Conservation (phyloP, 257 asterid genomes). For the Cynanchum wilfordii region DNA sequence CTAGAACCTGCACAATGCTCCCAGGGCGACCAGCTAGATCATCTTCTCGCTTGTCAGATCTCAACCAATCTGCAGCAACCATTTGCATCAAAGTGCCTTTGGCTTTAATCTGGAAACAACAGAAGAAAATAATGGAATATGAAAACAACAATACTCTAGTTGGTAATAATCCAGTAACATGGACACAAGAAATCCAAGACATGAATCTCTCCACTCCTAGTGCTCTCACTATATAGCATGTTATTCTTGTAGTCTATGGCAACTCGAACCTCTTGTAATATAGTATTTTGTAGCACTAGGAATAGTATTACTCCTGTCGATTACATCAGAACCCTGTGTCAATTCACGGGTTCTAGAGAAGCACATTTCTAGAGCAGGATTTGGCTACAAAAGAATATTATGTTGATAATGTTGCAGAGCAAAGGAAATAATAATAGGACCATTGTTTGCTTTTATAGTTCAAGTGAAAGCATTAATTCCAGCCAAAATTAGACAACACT, state of each 20-base stretch:
- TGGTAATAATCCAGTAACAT: conserved; percentile 7
- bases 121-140: conserved; percentile 15
- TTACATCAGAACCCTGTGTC: neutral
- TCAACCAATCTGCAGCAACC: conserved; percentile 99
- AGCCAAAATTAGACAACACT: neutral
- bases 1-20: conserved; percentile 81
- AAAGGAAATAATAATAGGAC: no score
- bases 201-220: neutral
- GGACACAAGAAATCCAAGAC: neutral
- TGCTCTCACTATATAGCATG: neutral
- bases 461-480: neutral
- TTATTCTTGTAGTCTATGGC: neutral
- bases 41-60: conserved; percentile 95
- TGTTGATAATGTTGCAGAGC: neutral
- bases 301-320: neutral
- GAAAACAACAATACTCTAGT: conserved; percentile 10
- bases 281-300: neutral
- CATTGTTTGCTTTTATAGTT: neutral
- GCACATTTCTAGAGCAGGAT: neutral
- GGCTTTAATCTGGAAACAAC: conserved; percentile 59
- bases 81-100: conserved; percentile 90
- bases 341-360: neutral
- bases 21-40: conserved; percentile 93
- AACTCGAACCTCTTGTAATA: neutral
- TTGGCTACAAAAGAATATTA: neutral